These are phyloP conservation scores for Aspergillus unguis DNA, from an alignment of 2,329 filamentous ascomycete genomes.

Conservation along the genomic window DNA sequence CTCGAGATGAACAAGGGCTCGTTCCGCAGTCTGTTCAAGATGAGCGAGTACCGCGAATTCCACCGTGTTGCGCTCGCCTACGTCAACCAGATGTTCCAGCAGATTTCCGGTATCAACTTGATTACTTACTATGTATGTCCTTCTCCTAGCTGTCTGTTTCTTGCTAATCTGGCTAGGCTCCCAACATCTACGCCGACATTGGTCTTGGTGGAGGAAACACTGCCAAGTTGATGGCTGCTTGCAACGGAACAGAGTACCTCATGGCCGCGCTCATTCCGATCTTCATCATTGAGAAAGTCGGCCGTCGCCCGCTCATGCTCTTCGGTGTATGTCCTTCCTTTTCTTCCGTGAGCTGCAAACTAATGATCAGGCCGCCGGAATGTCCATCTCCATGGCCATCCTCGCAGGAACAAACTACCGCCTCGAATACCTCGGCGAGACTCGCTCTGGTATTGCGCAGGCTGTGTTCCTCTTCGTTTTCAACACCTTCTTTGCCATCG, in stretches of 20 bases:
- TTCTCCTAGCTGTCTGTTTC: constrained; percentile 17
- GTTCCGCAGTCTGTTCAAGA: constrained; percentile 59
- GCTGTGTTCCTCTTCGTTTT: constrained; percentile 20
- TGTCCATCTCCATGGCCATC: constrained; percentile 65
- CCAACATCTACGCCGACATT: neutral
- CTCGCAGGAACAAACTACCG: constrained; percentile 32
- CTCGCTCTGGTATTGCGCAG: constrained; percentile 14
- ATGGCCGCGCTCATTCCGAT: constrained; percentile 50
- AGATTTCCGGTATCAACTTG: constrained; percentile 45
- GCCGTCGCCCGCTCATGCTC: constrained; percentile 9
- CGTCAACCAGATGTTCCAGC: constrained; percentile 56
- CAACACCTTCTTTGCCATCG: constrained; percentile 21
- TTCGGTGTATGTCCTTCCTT: constrained; percentile 46
- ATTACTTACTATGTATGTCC: constrained; percentile 44
- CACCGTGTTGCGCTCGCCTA: constrained; percentile 56
- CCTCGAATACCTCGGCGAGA: constrained; percentile 7
- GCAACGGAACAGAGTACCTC: constrained; percentile 55
- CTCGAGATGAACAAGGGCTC: constrained; percentile 48
- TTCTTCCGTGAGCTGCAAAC: neutral
- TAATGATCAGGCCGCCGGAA: constrained; percentile 48
- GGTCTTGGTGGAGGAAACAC: neutral
- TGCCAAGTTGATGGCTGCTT: constrained; percentile 44
- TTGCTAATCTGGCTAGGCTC: neutral
- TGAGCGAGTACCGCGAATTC: constrained; percentile 55
- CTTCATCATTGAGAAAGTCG: constrained; percentile 32